These are phyloP conservation scores for Penicillium odoratum DNA, from an alignment of 495 filamentous ascomycete genomes.

Conservation along the genomic window DNA sequence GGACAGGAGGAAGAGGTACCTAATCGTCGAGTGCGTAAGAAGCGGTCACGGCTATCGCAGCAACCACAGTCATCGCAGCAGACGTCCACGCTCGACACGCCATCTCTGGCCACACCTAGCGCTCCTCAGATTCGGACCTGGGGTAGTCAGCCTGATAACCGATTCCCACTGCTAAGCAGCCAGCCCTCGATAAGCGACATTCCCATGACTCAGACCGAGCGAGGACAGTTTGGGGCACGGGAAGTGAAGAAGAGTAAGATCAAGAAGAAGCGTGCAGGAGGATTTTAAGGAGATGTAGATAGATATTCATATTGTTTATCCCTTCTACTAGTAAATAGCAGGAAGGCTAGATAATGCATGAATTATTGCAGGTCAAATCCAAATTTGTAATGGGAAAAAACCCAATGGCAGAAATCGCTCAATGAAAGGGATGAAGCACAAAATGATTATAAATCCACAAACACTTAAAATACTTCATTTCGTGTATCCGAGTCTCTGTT, in stretches of 20 bases:
- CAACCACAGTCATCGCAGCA: constrained; percentile 2
- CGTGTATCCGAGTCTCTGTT: not conserved
- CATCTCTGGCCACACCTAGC: constrained; percentile 27
- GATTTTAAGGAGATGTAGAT: constrained; percentile 28
- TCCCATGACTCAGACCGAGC: constrained; percentile 47
- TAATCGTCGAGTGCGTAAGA: constrained; percentile 28
- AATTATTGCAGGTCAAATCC: not conserved
- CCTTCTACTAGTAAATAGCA: too few relatives aligned
- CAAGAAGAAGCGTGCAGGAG: constrained; percentile 45
- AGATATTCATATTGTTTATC: too few relatives aligned
- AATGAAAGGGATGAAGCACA: constrained; percentile 11
- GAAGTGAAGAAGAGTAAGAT: constrained; percentile 32
- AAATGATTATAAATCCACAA: constrained; percentile 46
- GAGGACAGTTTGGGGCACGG: constrained; percentile 41
- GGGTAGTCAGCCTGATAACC: constrained; percentile 42
- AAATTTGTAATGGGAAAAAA: not conserved
- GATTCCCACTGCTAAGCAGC: constrained; percentile 35
- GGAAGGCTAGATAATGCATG: not conserved
- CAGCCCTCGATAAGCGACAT: constrained; percentile 33
- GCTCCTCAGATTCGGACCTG: constrained; percentile 28
- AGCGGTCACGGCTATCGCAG: constrained; percentile 19
- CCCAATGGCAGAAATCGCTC: constrained; percentile 27
- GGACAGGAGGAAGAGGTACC: constrained; percentile 19
- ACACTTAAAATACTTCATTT: too few relatives aligned
- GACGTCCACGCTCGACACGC: constrained; percentile 16